These are phyloP conservation scores for Persicaria maculosa DNA, from an alignment of 148 eudicot species.

Conservation along the genomic window DNA sequence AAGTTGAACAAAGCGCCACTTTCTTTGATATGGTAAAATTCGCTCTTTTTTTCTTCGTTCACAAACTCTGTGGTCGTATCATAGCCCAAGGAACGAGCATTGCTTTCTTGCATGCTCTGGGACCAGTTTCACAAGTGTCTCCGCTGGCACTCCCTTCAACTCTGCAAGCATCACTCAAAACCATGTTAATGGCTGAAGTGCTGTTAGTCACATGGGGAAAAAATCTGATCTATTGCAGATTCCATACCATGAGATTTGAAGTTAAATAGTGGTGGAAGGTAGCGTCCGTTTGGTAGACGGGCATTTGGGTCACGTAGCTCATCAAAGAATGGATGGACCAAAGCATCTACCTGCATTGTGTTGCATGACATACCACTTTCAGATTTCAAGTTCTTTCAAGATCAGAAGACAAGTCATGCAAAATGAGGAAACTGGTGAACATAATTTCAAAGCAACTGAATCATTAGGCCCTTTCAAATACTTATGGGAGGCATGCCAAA, in stretches of 20 bases:
- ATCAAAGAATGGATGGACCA: slow-evolving; percentile 53
- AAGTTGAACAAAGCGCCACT: no score
- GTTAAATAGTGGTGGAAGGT: slow-evolving; percentile 54
- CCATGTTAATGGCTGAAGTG: not conserved
- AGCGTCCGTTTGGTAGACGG: slow-evolving; percentile 56
- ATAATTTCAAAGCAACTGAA: no score
- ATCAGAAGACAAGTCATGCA: no score
- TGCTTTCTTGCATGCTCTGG: slow-evolving; percentile 64
- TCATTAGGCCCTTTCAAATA: no score
- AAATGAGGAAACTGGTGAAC: no score
- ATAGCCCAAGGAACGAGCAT: slow-evolving; percentile 39
- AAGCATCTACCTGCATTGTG: slow-evolving; percentile 21
- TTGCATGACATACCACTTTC: no score
- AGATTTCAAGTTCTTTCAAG: not conserved
- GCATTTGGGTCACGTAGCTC: slow-evolving; percentile 53
- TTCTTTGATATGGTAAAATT: no score
- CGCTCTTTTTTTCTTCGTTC: not conserved
- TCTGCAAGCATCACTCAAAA: slow-evolving; percentile 13
- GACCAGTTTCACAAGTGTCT: slow-evolving; percentile 36
- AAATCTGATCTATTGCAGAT: no score
- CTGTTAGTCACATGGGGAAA: no score
- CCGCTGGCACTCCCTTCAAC: slow-evolving; percentile 50
- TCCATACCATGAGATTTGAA: slow-evolving; percentile 40
- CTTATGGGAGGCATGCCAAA: no score
- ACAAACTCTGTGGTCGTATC: slow-evolving; percentile 1